A percentile compares a stretch with the other conserved stretches of the same genome.
Conservation (phyloP, 495 filamentous ascomycete genomes). For the Tetracladium marchalianum region DNA sequence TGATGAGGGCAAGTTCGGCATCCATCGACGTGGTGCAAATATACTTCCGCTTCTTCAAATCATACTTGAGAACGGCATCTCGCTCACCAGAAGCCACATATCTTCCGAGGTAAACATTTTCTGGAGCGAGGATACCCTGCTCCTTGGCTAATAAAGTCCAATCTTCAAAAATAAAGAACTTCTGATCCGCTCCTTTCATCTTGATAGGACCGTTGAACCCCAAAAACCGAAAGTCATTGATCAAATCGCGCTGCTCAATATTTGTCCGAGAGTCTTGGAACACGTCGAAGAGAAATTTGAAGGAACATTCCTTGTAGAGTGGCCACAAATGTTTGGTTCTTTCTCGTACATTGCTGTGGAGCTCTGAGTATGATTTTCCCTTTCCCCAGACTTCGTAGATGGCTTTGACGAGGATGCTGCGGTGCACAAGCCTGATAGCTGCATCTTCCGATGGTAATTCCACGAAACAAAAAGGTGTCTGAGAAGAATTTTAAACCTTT, state of each 20-base stretch:
- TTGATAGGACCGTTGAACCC: conserved; percentile 65
- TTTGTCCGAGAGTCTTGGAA: conserved; percentile 60
- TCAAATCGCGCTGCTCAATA: conserved; percentile 51
- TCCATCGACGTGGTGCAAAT: conserved; percentile 98
- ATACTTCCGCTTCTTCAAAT: conserved; percentile 84
- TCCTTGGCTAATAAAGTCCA: conserved; percentile 41
- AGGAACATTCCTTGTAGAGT: conserved; percentile 49
- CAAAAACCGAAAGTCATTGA: conserved; percentile 74
- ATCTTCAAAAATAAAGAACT: conserved; percentile 73
- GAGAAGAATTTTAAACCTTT: conserved; percentile 9
- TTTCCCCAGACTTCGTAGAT: conserved; percentile 86
- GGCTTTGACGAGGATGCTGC: conserved; percentile 69
- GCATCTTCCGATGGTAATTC: conserved; percentile 52
- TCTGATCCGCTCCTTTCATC: conserved; percentile 59
- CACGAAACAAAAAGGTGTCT: conserved; percentile 87
- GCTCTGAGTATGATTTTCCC: conserved; percentile 52
- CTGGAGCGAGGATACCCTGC: conserved; percentile 33
- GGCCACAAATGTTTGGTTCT: conserved; percentile 55
- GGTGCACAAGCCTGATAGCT: conserved; percentile 55
- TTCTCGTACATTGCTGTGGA: conserved; percentile 54
- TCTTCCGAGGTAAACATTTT: conserved; percentile 60
- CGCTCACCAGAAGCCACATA: conserved; percentile 53
- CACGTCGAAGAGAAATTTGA: conserved; percentile 73
- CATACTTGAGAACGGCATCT: conserved; percentile 61
- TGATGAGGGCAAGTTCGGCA: conserved; percentile 82